Percentiles rank a stretch among this genome's conserved stretches.
Conservation (phyloP, 148 eudicot species). For the Limonium bicolor region DNA sequence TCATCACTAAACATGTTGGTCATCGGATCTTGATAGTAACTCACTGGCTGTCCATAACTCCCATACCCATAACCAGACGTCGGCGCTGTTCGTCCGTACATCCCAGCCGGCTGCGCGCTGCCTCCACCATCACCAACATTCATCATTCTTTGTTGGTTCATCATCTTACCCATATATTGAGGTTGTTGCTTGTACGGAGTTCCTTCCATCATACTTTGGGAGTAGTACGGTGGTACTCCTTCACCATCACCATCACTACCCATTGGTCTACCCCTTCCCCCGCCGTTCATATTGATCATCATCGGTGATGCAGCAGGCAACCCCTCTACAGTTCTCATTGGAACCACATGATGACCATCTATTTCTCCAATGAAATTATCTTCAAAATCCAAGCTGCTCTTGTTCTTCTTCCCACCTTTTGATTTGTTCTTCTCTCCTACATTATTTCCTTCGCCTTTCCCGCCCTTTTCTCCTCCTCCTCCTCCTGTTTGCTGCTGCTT, state of each 20-base stretch:
- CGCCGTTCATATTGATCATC: constrained; percentile 2
- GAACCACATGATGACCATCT: neutral
- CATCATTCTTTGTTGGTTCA: constrained; percentile 7
- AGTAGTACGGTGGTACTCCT: too few relatives aligned
- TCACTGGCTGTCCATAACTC: neutral
- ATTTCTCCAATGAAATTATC: too few relatives aligned
- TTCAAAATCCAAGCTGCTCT: neutral
- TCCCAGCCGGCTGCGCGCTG: neutral
- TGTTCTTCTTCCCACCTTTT: neutral
- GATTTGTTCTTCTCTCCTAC: neutral
- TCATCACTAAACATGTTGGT: constrained; percentile 6
- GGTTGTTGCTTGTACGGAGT: constrained; percentile 6
- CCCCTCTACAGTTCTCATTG: too few relatives aligned
- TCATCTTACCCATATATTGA: constrained; percentile 5
- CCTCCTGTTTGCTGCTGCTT: neutral
- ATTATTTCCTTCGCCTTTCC: neutral
- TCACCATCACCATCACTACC: constrained; percentile 2
- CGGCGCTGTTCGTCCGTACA: constrained; percentile 3
- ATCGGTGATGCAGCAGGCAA: too few relatives aligned
- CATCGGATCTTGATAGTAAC: constrained; percentile 1
- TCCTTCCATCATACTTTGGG: constrained; percentile 1
- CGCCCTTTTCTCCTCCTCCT: neutral
- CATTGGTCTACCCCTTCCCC: constrained; percentile 1
- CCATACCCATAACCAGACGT: constrained; percentile 2
- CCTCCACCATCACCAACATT: neutral